Percentiles rank a stretch among this genome's conserved stretches.
These are phyloP conservation scores for Aspergillus tamarii DNA, from an alignment of 2,329 filamentous ascomycete species.

Conservation along the genomic window DNA sequence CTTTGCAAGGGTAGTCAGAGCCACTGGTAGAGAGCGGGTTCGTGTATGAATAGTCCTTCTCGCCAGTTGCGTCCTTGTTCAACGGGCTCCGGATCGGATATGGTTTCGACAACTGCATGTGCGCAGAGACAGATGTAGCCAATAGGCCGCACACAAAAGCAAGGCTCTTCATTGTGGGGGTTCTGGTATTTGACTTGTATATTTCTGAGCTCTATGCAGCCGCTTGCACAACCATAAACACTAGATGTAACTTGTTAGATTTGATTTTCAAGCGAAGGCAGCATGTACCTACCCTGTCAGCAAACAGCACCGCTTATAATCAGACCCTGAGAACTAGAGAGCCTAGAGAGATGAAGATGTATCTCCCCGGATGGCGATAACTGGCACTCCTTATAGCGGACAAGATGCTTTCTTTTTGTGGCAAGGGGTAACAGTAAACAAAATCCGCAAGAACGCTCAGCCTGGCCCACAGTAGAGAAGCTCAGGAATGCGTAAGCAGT, in stretches of 20 bases:
- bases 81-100: slow-evolving; percentile 57
- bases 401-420: not conserved
- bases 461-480: not conserved
- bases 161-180: slow-evolving; percentile 35
- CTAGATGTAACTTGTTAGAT: not conserved
- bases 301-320: not conserved
- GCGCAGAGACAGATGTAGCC: slow-evolving; percentile 41
- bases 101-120: slow-evolving; percentile 62
- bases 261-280: not conserved
- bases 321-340: not conserved
- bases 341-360: not conserved
- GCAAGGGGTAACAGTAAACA: not conserved
- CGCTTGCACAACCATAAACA: not conserved
- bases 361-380: not conserved
- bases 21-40: slow-evolving; percentile 63
- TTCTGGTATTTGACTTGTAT: too few relatives aligned
- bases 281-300: not conserved
- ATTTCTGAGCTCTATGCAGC: not conserved
- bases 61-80: slow-evolving; percentile 48
- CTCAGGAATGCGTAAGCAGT: not conserved
- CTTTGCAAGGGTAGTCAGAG: slow-evolving; percentile 77
- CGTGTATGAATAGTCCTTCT: slow-evolving; percentile 73
- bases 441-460: not conserved
- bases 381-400: not conserved
- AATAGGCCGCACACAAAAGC: slow-evolving; percentile 34